phyloP scores from a whole-genome alignment of 441 rosid genomes.

The Pelargonium fulgidum region DNA sequence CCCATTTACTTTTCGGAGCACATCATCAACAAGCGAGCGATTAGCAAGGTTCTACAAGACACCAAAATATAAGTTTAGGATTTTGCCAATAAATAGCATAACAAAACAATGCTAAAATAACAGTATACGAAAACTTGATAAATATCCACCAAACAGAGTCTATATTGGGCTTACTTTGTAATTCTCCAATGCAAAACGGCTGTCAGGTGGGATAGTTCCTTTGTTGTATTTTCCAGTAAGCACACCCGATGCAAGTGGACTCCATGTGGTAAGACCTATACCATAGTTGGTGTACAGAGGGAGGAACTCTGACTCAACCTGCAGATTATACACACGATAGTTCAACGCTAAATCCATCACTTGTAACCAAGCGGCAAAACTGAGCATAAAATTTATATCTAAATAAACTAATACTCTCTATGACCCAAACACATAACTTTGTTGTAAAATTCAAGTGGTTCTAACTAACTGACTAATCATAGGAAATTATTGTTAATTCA shows the following conservation, averaged over 20 bases:
- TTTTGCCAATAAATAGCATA: too few relatives aligned
- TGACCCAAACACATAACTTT: too few relatives aligned
- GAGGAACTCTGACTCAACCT: slow-evolving; percentile 88
- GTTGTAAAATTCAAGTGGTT: too few relatives aligned
- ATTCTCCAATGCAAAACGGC: slow-evolving; percentile 89
- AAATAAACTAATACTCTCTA: too few relatives aligned
- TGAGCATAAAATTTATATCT: too few relatives aligned
- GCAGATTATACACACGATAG: slow-evolving; percentile 10
- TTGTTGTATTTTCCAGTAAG: slow-evolving; percentile 91
- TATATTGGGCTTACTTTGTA: slow-evolving; percentile 52
- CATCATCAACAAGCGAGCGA: slow-evolving; percentile 88
- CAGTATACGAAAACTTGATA: neutral
- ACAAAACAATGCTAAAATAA: neutral
- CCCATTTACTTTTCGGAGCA: slow-evolving; percentile 73
- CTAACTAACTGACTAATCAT: too few relatives aligned
- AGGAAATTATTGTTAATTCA: neutral
- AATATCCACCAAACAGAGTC: neutral
- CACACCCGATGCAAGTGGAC: slow-evolving; percentile 96
- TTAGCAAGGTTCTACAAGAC: slow-evolving; percentile 67
- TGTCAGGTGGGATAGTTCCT: slow-evolving; percentile 77
- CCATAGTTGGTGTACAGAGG: slow-evolving; percentile 82
- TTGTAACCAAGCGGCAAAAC: neutral
- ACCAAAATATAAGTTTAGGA: neutral
- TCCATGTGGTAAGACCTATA: slow-evolving; percentile 93
- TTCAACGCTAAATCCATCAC: neutral